Evolutionary conservation across 2,329 filamentous ascomycete genomes (phyloP).

Genomic region (Thelonectria rubi): DNA sequence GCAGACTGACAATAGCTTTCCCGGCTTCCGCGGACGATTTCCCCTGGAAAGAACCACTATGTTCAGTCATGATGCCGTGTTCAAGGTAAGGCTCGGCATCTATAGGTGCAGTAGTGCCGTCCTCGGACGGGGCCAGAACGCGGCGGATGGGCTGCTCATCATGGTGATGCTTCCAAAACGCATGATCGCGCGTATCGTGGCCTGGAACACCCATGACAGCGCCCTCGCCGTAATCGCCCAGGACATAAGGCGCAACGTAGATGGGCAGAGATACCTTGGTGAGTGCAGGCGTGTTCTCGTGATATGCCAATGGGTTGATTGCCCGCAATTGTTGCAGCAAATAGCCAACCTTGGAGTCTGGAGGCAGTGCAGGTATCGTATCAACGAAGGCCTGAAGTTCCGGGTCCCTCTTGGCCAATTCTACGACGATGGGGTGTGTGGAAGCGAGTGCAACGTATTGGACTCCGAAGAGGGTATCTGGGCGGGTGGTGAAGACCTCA

Average conservation of each 20-base stretch:
- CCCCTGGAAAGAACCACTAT: slow-evolving; percentile 72
- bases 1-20: slow-evolving; percentile 65
- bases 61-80: slow-evolving; percentile 72
- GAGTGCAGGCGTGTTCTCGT: slow-evolving; percentile 59
- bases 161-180: slow-evolving; percentile 80
- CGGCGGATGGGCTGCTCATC: slow-evolving; percentile 66
- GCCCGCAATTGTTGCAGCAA: slow-evolving; percentile 68
- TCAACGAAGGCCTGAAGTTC: slow-evolving; percentile 75
- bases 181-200: slow-evolving; percentile 80
- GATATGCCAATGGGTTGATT: slow-evolving; percentile 71
- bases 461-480: slow-evolving; percentile 87
- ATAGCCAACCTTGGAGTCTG: slow-evolving; percentile 73
- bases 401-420: slow-evolving; percentile 66
- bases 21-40: slow-evolving; percentile 71
- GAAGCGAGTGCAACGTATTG: slow-evolving; percentile 85
- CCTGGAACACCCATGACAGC: slow-evolving; percentile 93
- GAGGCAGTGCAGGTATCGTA: slow-evolving; percentile 63
- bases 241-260: slow-evolving; percentile 85
- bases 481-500: slow-evolving; percentile 83
- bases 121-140: slow-evolving; percentile 66
- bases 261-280: slow-evolving; percentile 71
- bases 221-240: slow-evolving; percentile 85
- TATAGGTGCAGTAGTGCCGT: slow-evolving; percentile 56
- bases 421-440: slow-evolving; percentile 73
- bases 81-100: slow-evolving; percentile 66